These are phyloP conservation scores for Paramecium octaurelia DNA, from an alignment of 73 alveolate genomes.

Conservation along the genomic window DNA sequence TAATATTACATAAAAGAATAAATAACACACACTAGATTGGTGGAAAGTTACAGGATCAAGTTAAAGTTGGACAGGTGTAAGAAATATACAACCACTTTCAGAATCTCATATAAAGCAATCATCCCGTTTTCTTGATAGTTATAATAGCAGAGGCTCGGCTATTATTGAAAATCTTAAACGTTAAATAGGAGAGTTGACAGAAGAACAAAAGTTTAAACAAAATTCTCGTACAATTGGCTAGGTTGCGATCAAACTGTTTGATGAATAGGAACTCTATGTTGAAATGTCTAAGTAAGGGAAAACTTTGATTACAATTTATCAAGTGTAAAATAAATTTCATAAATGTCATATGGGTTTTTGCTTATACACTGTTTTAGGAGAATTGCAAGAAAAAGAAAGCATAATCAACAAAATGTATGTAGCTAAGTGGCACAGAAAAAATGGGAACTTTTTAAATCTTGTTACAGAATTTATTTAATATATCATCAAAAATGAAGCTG, in stretches of 20 bases:
- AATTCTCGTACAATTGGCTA: neutral
- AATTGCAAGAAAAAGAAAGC: neutral
- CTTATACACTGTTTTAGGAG: neutral
- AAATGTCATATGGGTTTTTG: constrained; percentile 43
- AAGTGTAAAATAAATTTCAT: constrained; percentile 18
- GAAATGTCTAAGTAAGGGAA: neutral
- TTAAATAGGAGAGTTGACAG: constrained; percentile 44
- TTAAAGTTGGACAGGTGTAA: constrained; percentile 16
- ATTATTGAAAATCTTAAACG: constrained; percentile 30
- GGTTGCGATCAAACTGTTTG: neutral
- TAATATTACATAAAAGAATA: neutral
- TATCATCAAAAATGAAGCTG: neutral
- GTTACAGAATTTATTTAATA: neutral
- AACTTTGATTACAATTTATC: neutral
- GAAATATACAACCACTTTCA: neutral
- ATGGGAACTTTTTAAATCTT: constrained; percentile 1
- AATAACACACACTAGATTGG: constrained; percentile 21
- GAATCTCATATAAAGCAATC: constrained; percentile 45
- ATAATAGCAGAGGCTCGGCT: constrained; percentile 4
- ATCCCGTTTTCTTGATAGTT: neutral
- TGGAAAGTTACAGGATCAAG: constrained; percentile 51
- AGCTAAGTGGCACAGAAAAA: constrained; percentile 41
- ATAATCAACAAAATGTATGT: constrained; percentile 10
- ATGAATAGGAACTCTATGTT: neutral
- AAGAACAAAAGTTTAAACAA: constrained; percentile 11